Evolutionary conservation across 2,329 filamentous ascomycete genomes (phyloP), one percentile per base, ranked within the genome.

Genomic region (Fusarium sp.): DNA sequence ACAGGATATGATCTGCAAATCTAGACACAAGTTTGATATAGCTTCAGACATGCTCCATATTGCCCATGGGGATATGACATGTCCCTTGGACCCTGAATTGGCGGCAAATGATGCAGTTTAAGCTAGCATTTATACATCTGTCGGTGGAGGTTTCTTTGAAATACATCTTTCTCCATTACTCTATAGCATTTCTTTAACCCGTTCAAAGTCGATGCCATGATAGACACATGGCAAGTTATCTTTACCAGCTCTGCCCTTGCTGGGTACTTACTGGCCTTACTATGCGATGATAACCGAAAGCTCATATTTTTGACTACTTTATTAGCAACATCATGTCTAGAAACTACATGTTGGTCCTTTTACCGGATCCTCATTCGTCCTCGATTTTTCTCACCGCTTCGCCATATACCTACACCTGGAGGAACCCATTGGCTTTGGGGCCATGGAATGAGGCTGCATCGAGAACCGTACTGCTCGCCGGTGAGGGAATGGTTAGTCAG

Each of bases 351-450:
- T 4, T 84, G 78, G 75, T 74, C 35, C 21, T 8, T 81, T n/a
- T 87, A 81, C 77, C 69, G 64, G 3, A 70, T 84, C 12, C 72
- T 86, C 24, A 72, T 87, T 18, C 87, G 83, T 67, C 84, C 85
- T 18, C 80, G 81, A 33, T 75, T 80, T 67, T 79, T 86, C 64
- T 88, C 85, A 11, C 82, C 84, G 3, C 76, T 87, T 57, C 78
- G 82, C 6, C 77, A 79, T 41, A 74, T 88, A 4, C 85, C 85
- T 1, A 79, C 80, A 41, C 83, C 84, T 0, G 57, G 67, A 5
- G 78, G 76, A n/a, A 79, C 77, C 39, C 81, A 82, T 35, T 86
- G 80, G 76, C 77, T 83, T 26, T 78, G 82, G 57, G 86, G 86
- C 18, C 84, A 88, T 41, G 83, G 78, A 23, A 56, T 64, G 24